Percentiles rank a stretch among this genome's conserved stretches.
These are phyloP conservation scores for Aspergillus texensis DNA, from an alignment of 2,329 filamentous ascomycete genomes.

Conservation along the genomic window DNA sequence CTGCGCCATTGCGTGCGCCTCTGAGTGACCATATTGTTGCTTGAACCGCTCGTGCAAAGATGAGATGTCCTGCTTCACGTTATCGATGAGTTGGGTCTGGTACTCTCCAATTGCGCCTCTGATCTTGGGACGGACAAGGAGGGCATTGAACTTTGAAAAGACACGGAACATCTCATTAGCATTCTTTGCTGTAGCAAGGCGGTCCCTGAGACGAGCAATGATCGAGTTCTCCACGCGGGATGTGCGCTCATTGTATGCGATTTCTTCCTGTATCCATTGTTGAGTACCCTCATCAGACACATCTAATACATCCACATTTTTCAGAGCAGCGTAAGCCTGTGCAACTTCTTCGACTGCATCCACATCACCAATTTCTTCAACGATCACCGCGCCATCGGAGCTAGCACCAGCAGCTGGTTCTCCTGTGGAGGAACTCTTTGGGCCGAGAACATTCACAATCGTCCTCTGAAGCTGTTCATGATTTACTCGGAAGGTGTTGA, in stretches of 20 bases:
- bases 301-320: slow-evolving; percentile 93
- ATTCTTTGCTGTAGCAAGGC: slow-evolving; percentile 91
- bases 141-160: slow-evolving; percentile 98
- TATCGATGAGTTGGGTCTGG: slow-evolving; percentile 95
- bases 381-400: slow-evolving; percentile 67
- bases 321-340: slow-evolving; percentile 90
- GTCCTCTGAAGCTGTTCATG: slow-evolving; percentile 97
- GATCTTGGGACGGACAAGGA: slow-evolving; percentile 99
- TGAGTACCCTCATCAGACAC: slow-evolving; percentile 87
- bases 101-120: slow-evolving; percentile 97
- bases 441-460: slow-evolving; percentile 93
- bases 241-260: slow-evolving; percentile 95
- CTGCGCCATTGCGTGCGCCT: slow-evolving; percentile 97
- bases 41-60: slow-evolving; percentile 96
- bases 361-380: slow-evolving; percentile 95
- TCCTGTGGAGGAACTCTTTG: slow-evolving; percentile 64
- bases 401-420: slow-evolving; percentile 42
- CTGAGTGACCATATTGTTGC: slow-evolving; percentile 96
- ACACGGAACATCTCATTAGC: slow-evolving; percentile 99
- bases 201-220: slow-evolving; percentile 88
- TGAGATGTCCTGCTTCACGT: slow-evolving; percentile 94
- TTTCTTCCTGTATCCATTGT: slow-evolving; percentile 90
- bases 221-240: slow-evolving; percentile 98
- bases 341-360: slow-evolving; percentile 96
- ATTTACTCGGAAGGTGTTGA: slow-evolving; percentile 91